Base-by-base conservation (phyloP, 495 filamentous ascomycete genomes). In the Ascodesmis nigricans region DNA sequence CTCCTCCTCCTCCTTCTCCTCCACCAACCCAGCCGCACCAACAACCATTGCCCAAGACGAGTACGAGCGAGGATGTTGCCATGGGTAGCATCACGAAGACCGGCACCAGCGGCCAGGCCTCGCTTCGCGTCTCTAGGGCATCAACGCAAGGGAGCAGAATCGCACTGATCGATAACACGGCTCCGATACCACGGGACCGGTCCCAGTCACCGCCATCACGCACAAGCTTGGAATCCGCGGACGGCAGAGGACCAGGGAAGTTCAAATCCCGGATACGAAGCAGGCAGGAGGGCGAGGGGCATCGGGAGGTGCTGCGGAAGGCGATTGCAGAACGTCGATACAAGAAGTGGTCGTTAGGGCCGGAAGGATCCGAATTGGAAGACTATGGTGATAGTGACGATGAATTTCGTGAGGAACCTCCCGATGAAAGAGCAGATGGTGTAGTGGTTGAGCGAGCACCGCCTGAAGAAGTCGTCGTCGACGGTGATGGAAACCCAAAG, bases 281-380 rank as follows among this genome's bases (percentile, higher is more conserved):
- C n/a, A 7, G 33, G 1, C 27, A 20, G 3, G 7, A 10, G 11
- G 33, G 22, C 22, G 22, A 36, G 19, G 18, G 35, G 2, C 29
- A 34, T 11, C 31, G 47, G 5, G 48, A 43, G 20, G 39, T 32
- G 3, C 44, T 52, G 9, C 36, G 47, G 23, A 51, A 42, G 25
- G 48, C 48, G 22, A 52, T 52, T 15, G 47, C 48, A 1, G 34
- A 50, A 25, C 33, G 48, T 19, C 44, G 39, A 26, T 52, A 52
- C 13, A 28, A 38, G 22, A 29, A 33, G 23, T 50, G 47, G 47
- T 24, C 21, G 23, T 17, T 31, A 2, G 43, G 38, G 4, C 40
- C 37, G n/a, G 38, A 24, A 4, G 7, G 31, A 3, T 28, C 38
- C 14, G 25, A 39, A 13, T 29, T 26, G 11, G 18, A 8, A n/a